Conservation (phyloP, 2,329 filamentous ascomycete species). For the Fusarium mangiferae region DNA sequence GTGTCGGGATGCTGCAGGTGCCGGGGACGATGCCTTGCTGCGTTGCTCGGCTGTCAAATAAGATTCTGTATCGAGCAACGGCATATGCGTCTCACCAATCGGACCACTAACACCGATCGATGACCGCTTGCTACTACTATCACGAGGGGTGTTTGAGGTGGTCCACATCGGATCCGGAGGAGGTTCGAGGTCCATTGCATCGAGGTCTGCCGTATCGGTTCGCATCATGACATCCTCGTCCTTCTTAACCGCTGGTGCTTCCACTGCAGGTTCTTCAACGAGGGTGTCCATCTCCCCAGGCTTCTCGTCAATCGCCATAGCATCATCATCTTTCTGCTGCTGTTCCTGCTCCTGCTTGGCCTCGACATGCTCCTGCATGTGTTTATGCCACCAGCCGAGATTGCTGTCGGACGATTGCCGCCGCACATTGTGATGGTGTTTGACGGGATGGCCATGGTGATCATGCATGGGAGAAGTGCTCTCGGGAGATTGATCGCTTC, state of each 20-base stretch:
- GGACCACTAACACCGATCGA: constrained; percentile 41
- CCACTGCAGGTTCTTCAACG: constrained; percentile 33
- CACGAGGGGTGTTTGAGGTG: constrained; percentile 47
- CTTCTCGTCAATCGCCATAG: constrained; percentile 45
- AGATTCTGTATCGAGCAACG: constrained; percentile 38
- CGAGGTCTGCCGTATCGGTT: constrained; percentile 54
- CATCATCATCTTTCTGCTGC: constrained; percentile 46
- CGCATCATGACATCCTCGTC: constrained; percentile 45
- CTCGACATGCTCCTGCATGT: constrained; percentile 83
- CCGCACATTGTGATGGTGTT: constrained; percentile 47
- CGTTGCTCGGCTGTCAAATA: constrained; percentile 33
- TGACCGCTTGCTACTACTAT: constrained; percentile 41
- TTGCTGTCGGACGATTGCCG: constrained; percentile 72
- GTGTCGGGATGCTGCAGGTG: constrained; percentile 32
- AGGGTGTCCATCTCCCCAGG: constrained; percentile 36
- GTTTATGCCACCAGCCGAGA: constrained; percentile 78
- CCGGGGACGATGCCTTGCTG: constrained; percentile 34
- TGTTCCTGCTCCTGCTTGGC: constrained; percentile 64
- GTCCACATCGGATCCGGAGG: constrained; percentile 57
- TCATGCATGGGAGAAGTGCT: constrained; percentile 49
- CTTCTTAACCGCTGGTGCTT: constrained; percentile 21
- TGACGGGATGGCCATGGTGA: constrained; percentile 40
- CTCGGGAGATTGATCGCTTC: constrained; percentile 61
- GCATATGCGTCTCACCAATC: constrained; percentile 43
- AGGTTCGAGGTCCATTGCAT: constrained; percentile 54